Evolutionary conservation across 768 basidiomycete genomes (phyloP).

Genomic region (Lactifluus piperatus): DNA sequence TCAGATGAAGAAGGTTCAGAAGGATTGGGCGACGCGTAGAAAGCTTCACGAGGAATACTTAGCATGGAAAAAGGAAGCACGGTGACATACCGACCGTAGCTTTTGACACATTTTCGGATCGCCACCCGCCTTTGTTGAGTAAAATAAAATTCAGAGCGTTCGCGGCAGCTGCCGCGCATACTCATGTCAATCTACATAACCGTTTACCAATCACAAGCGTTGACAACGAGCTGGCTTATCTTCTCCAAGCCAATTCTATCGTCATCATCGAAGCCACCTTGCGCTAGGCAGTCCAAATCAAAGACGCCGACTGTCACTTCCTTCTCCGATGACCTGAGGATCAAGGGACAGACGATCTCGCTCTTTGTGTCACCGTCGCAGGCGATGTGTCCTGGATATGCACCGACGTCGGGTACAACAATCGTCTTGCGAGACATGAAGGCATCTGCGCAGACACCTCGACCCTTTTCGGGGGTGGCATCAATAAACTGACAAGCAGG

Average conservation of each 20-base stretch:
- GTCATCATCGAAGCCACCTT: conserved; percentile 35
- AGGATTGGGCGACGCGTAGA: conserved; percentile 63
- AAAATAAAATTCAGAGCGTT: not conserved
- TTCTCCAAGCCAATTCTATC: conserved; percentile 35
- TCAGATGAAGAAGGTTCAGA: conserved; percentile 64
- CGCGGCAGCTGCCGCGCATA: conserved; percentile 7
- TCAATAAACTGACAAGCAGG: conserved; percentile 86
- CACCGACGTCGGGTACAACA: conserved; percentile 69
- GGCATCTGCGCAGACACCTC: conserved; percentile 84
- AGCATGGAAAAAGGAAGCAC: conserved; percentile 33
- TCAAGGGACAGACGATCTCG: conserved; percentile 81
- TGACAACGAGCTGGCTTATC: conserved; percentile 29
- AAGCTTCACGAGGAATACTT: conserved; percentile 77
- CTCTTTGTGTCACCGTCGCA: conserved; percentile 88
- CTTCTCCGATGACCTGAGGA: conserved; percentile 30
- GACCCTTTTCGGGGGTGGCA: conserved; percentile 38
- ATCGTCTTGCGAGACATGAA: conserved; percentile 49
- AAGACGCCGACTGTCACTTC: conserved; percentile 35
- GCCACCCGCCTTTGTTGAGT: conserved; percentile 1
- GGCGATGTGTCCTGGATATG: conserved; percentile 88
- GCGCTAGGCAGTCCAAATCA: conserved; percentile 33
- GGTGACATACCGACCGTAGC: conserved; percentile 5
- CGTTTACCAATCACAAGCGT: conserved; percentile 22
- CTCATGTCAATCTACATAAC: conserved; percentile 5
- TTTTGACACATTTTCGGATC: conserved; percentile 14